Percentiles rank a stretch among this genome's conserved stretches.
Evolutionary conservation across 2,329 filamentous ascomycete genomes (phyloP).

Genomic region (Nemania serpens): DNA sequence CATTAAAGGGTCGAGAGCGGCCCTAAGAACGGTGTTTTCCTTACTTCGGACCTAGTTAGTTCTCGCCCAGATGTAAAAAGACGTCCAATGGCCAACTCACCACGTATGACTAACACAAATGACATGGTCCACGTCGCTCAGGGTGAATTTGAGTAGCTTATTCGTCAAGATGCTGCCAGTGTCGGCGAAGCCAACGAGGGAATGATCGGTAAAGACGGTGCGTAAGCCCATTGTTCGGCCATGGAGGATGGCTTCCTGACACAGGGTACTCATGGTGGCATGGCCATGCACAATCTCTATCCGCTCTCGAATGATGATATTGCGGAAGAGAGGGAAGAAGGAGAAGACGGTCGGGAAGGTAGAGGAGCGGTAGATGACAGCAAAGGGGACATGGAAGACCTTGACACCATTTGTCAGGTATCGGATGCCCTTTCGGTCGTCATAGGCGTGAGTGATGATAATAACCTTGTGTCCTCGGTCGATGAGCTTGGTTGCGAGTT

Average conservation of each 20-base stretch:
- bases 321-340: constrained; percentile 96
- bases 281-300: constrained; percentile 99
- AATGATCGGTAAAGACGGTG: constrained; percentile 97
- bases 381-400: constrained; percentile 96
- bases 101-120: constrained; percentile 99
- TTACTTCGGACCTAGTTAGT: constrained; percentile 64
- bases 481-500: constrained; percentile 92
- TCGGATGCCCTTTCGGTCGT: constrained; percentile 86
- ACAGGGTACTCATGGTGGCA: constrained; percentile 88
- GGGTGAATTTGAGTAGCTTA: constrained; percentile 91
- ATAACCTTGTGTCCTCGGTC: constrained; percentile 98
- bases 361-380: constrained; percentile 91
- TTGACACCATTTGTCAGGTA: constrained; percentile 98
- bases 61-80: neutral
- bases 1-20: constrained; percentile 93
- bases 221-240: constrained; percentile 93
- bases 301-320: constrained; percentile 90
- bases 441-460: constrained; percentile 94
- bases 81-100: constrained; percentile 53
- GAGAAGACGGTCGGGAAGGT: constrained; percentile 98
- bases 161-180: constrained; percentile 95
- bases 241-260: constrained; percentile 93
- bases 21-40: constrained; percentile 94
- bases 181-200: constrained; percentile 95
- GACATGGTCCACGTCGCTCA: constrained; percentile 97